phyloP scores from a whole-genome alignment of 176 grass and related monocot genomes.

The Elymus sibiricus region DNA sequence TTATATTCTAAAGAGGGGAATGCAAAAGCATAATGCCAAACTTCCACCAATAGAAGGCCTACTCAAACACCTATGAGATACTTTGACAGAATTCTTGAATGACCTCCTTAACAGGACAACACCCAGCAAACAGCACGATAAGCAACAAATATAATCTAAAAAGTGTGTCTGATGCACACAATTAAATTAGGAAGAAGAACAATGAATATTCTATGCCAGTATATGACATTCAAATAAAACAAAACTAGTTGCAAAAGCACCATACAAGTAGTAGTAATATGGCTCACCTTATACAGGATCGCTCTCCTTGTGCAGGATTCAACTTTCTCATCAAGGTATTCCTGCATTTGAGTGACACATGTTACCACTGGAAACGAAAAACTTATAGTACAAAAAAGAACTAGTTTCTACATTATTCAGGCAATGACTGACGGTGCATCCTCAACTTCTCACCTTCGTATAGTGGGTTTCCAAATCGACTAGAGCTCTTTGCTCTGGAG shows the following conservation, averaged over 20 bases:
- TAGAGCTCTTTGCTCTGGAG: constrained; percentile 86
- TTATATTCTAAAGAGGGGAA: not conserved
- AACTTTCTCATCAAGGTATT: constrained; percentile 84
- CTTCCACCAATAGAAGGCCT: not conserved
- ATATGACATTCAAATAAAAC: not conserved
- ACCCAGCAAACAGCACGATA: not conserved
- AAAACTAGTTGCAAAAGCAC: not conserved
- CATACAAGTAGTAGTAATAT: not conserved
- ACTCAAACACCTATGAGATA: not conserved
- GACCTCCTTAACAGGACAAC: not conserved
- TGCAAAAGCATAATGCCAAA: not conserved
- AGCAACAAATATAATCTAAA: not conserved
- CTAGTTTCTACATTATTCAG: not conserved
- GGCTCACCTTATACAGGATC: constrained; percentile 88
- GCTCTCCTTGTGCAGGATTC: constrained; percentile 75
- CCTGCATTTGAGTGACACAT: constrained; percentile 43
- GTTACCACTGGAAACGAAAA: not conserved
- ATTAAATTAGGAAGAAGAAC: not conserved
- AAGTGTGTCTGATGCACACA: too few species aligned
- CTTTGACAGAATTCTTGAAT: not conserved
- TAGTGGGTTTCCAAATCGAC: constrained; percentile 97
- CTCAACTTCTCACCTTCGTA: constrained; percentile 58
- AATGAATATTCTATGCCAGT: not conserved
- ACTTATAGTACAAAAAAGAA: fast-evolving
- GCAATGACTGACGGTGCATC: not conserved